Evolutionary conservation across 345 rosid species (phyloP), one percentile per base, ranked within the genome.

Genomic region (Excoecaria cochinchinensis): DNA sequence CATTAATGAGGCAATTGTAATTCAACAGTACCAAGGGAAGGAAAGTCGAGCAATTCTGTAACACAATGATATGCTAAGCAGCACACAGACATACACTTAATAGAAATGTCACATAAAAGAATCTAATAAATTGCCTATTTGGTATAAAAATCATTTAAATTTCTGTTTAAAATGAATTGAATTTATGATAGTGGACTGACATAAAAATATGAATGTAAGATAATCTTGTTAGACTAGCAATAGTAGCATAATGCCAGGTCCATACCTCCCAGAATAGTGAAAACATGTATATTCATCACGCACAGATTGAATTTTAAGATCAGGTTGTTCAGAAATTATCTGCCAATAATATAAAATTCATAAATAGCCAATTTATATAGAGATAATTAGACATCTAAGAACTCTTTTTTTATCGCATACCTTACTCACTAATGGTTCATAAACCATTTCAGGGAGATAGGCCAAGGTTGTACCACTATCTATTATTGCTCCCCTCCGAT

Each of bases 391-490:
- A 48, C 40, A 75, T 44, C 39, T 57, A 39, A 44, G 63, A 46
- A 7, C 7, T 69, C 22, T 19, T 56, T 75, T 66, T 75, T 25
- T 19, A 81, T 52, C 51, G 76, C 76, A 64, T 73, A 95, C 99
- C 94, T 83, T 84, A 76, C 76, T 86, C 65, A 95, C 87, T 84
- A 95, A 82, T 71, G 91, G 97, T 75, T 85, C 94, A 82, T 93
- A 93, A 81, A 93, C 80, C 74, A 89, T 77, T 80, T 90, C 96
- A 50, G 99, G 99, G 77, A 95, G 97, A 86, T 93, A 95, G 61
- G 99, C 99, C 84, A 95, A 87, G 75, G 99, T 91, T 75, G 99
- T 95, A 75, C 97, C 99, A 81, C 99, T 95, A 79, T 95, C 99
- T 58, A 95, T 91, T 80, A 95, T 95, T 60, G 97, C 85, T 65